Conservation (phyloP, 192 early-diverging fungal species). For the Backusella macrospora region DNA sequence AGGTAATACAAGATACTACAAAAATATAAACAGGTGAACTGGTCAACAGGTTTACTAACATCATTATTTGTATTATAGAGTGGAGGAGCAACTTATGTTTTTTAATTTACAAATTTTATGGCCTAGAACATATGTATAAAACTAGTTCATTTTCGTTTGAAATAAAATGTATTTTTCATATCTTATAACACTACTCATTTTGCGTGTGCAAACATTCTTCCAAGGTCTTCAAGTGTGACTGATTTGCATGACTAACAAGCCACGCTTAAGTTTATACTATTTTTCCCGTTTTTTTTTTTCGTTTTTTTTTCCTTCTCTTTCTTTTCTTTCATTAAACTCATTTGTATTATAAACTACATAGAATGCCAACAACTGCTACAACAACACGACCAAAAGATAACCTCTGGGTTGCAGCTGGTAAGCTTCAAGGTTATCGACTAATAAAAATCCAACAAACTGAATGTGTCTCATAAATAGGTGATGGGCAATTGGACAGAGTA, state of each 20-base stretch:
- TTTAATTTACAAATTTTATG: not conserved
- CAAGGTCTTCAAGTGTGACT: not conserved
- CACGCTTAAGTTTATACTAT: not conserved
- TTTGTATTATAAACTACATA: not conserved
- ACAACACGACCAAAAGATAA: slow-evolving; percentile 43
- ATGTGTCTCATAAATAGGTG: slow-evolving; percentile 38
- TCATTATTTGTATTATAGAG: slow-evolving; percentile 5
- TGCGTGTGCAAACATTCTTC: not conserved
- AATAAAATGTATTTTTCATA: not conserved
- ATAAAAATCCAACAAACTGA: not conserved
- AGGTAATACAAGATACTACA: slow-evolving; percentile 35
- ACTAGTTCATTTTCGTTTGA: not conserved
- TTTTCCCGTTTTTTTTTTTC: not conserved
- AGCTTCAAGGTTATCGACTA: not conserved
- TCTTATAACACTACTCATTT: not conserved
- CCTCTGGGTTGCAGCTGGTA: slow-evolving; percentile 68
- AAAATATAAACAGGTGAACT: not conserved
- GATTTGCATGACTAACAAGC: slow-evolving; percentile 4
- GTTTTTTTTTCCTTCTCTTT: not conserved
- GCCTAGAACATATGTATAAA: not conserved
- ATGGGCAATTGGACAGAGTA: slow-evolving; percentile 64
- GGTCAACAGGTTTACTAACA: not conserved
- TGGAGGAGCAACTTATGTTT: slow-evolving; percentile 21
- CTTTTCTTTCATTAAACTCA: not conserved
- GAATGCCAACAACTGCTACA: not conserved